Percentiles rank a stretch among this genome's conserved stretches.
Conservation (phyloP, 2,329 filamentous ascomycete genomes). For the Neoscytalidium dimidiatum region DNA sequence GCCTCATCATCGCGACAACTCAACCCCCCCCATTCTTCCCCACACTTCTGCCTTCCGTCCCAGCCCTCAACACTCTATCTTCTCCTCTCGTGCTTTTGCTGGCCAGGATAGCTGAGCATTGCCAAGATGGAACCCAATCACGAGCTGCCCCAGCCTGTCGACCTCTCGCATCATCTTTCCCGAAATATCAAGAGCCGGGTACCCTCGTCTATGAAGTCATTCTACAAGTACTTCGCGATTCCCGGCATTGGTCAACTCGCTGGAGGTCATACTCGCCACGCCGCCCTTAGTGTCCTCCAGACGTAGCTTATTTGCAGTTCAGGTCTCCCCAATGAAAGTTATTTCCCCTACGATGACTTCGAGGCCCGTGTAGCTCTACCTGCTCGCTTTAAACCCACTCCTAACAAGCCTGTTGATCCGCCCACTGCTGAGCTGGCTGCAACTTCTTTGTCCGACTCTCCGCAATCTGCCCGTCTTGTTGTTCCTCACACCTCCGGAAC, state of each 20-base stretch:
- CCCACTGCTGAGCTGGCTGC: constrained; percentile 31
- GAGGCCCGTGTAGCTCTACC: constrained; percentile 78
- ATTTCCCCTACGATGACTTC: constrained; percentile 90
- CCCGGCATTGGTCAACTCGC: constrained; percentile 64
- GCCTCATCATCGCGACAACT: not conserved
- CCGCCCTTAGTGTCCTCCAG: not conserved
- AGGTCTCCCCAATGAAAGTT: constrained; percentile 78
- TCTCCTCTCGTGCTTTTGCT: not conserved
- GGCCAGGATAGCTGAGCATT: not conserved
- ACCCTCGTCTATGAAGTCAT: constrained; percentile 71
- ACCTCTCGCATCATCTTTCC: constrained; percentile 80
- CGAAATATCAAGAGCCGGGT: constrained; percentile 65
- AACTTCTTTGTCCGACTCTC: constrained; percentile 30
- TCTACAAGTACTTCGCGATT: constrained; percentile 80
- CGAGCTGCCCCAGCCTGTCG: constrained; percentile 54
- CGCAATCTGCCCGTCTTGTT: constrained; percentile 55
- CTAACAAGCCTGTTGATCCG: constrained; percentile 60
- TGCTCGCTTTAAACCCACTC: constrained; percentile 71
- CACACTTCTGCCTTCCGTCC: not conserved
- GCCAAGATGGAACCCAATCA: not conserved
- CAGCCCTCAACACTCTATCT: not conserved
- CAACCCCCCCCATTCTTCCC: not conserved
- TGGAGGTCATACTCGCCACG: constrained; percentile 47
- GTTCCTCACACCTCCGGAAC: constrained; percentile 69
- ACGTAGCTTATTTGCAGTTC: constrained; percentile 23